These are phyloP conservation scores for Leersia perrieri DNA, from an alignment of 176 grass and related monocot species.

Conservation along the genomic window DNA sequence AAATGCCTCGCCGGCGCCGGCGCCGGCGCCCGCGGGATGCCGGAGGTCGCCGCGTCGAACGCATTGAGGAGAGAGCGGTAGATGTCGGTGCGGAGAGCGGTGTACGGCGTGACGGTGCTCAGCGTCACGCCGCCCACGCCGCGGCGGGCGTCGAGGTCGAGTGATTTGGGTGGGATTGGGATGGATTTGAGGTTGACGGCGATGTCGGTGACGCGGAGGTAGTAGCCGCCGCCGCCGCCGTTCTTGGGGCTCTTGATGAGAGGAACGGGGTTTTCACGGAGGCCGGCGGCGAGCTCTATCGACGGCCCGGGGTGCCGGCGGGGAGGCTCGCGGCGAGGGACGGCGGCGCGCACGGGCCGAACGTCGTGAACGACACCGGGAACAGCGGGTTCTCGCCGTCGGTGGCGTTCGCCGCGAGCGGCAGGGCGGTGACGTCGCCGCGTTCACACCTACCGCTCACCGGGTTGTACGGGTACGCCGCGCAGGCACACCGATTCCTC, in stretches of 20 bases:
- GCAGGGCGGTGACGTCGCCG: slow-evolving; percentile 20
- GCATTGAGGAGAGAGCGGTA: background rate
- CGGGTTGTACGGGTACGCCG: slow-evolving; percentile 21
- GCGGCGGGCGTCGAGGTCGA: background rate
- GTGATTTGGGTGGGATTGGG: background rate
- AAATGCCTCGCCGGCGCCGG: slow-evolving; percentile 11
- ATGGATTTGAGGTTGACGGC: background rate
- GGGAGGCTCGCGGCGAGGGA: too few species aligned
- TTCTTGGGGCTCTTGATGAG: background rate
- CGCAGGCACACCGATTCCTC: slow-evolving; percentile 8
- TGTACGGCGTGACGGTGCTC: background rate
- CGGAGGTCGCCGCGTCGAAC: background rate
- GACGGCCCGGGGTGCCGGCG: too few species aligned
- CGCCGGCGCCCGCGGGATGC: background rate
- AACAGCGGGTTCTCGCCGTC: slow-evolving; percentile 51
- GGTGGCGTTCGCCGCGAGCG: slow-evolving; percentile 31
- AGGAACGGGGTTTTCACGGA: background rate
- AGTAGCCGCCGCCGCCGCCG: slow-evolving; percentile 22
- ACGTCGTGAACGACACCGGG: background rate
- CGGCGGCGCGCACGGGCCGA: slow-evolving; percentile 26
- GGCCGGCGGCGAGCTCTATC: background rate
- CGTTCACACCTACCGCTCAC: background rate
- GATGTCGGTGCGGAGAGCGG: background rate
- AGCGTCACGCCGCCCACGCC: slow-evolving; percentile 11
- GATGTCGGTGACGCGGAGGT: background rate